Evolutionary conservation across 2,329 filamentous ascomycete genomes (phyloP).

Genomic region (Fusarium coffeatum): DNA sequence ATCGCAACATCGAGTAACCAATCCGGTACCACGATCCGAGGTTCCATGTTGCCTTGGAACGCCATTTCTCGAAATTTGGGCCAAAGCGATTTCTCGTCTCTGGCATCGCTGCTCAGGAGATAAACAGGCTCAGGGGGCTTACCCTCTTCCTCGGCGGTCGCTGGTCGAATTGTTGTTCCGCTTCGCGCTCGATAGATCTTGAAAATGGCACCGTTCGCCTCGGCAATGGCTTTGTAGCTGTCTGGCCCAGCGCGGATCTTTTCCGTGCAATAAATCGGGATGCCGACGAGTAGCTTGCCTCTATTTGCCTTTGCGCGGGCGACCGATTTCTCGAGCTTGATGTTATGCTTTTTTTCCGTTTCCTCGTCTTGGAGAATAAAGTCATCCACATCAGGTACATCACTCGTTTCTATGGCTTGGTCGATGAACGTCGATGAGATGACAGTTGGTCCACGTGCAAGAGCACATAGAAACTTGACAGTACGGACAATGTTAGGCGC

Average conservation of each 20-base stretch:
- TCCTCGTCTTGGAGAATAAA: conserved; percentile 77
- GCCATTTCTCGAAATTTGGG: conserved; percentile 83
- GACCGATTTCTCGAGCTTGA: conserved; percentile 76
- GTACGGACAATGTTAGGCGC: conserved; percentile 90
- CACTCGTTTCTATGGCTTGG: conserved; percentile 75
- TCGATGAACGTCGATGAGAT: conserved; percentile 84
- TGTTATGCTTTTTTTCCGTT: conserved; percentile 76
- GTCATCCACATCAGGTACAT: conserved; percentile 71
- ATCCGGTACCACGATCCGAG: conserved; percentile 84
- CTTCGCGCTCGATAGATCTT: conserved; percentile 80
- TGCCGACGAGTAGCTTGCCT: conserved; percentile 77
- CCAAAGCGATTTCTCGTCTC: conserved; percentile 81
- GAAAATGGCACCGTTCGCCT: conserved; percentile 88
- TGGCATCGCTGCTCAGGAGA: conserved; percentile 76
- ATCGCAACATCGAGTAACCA: conserved; percentile 93
- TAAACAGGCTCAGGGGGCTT: conserved; percentile 80
- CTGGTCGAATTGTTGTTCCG: conserved; percentile 73
- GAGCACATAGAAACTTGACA: conserved; percentile 89
- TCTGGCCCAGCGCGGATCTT: conserved; percentile 83
- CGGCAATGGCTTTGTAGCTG: conserved; percentile 86
- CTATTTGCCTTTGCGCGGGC: conserved; percentile 79
- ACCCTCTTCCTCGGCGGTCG: conserved; percentile 72
- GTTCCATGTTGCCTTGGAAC: conserved; percentile 79
- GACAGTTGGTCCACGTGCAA: conserved; percentile 83
- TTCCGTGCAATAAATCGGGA: conserved; percentile 86